A percentile compares a stretch with the other conserved stretches of the same genome.
These are phyloP conservation scores for Endoconidiophora laricicola DNA, from an alignment of 2,329 filamentous ascomycete species.

Conservation along the genomic window DNA sequence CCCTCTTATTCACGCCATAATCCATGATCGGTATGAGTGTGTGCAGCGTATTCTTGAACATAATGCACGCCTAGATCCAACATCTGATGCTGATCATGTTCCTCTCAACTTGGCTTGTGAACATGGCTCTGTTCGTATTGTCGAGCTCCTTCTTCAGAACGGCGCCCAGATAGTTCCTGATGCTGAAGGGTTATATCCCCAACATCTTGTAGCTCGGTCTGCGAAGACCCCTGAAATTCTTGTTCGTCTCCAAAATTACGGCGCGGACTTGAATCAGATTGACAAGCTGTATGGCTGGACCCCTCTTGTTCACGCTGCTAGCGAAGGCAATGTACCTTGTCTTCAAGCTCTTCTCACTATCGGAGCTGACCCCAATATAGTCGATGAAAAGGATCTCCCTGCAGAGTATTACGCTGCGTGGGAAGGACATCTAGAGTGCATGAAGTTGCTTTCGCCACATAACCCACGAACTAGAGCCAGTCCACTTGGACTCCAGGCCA, in stretches of 20 bases:
- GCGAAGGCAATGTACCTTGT: slow-evolving; percentile 85
- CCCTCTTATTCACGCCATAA: slow-evolving; percentile 84
- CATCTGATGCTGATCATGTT: slow-evolving; percentile 77
- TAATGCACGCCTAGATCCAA: slow-evolving; percentile 72
- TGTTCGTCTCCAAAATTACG: slow-evolving; percentile 64
- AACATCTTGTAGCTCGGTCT: slow-evolving; percentile 84
- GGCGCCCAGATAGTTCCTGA: slow-evolving; percentile 76
- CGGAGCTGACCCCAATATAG: slow-evolving; percentile 58
- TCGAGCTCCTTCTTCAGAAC: slow-evolving; percentile 66
- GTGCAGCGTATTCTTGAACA: slow-evolving; percentile 61
- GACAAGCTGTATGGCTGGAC: slow-evolving; percentile 98
- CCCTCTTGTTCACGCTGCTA: slow-evolving; percentile 86
- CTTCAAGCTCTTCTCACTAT: slow-evolving; percentile 65
- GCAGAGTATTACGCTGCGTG: slow-evolving; percentile 98
- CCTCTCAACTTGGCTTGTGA: slow-evolving; percentile 91
- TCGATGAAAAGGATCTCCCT: slow-evolving; percentile 83
- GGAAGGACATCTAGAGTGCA: slow-evolving; percentile 92
- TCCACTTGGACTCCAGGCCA: slow-evolving; percentile 27
- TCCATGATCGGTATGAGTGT: slow-evolving; percentile 67
- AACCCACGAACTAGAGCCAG: slow-evolving; percentile 29
- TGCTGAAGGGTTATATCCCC: slow-evolving; percentile 90
- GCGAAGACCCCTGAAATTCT: slow-evolving; percentile 67
- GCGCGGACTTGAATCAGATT: slow-evolving; percentile 76
- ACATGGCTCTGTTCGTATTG: slow-evolving; percentile 71
- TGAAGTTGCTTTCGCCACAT: slow-evolving; percentile 62